These are phyloP conservation scores for Kwoniella shandongensis DNA, from an alignment of 768 basidiomycete genomes.

Conservation along the genomic window DNA sequence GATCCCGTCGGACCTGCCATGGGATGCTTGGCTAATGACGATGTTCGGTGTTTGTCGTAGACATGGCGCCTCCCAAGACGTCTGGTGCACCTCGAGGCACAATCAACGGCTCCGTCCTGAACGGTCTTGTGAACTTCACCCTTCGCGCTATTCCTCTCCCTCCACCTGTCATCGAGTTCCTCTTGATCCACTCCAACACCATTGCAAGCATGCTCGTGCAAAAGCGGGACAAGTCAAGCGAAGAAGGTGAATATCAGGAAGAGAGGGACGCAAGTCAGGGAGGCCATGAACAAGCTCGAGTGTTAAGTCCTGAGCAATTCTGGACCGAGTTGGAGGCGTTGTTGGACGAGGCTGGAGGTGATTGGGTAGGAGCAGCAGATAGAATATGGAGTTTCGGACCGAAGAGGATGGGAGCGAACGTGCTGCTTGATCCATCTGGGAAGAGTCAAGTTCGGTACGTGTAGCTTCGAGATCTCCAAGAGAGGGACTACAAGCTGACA, in stretches of 20 bases:
- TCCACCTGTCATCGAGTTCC: slow-evolving; percentile 67
- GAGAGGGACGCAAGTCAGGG: slow-evolving; percentile 34
- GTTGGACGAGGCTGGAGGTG: slow-evolving; percentile 66
- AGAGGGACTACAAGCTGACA: not conserved
- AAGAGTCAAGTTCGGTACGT: slow-evolving; percentile 50
- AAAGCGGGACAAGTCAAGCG: slow-evolving; percentile 28
- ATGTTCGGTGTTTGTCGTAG: too few species aligned
- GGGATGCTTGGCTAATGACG: not conserved
- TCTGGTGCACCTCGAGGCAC: slow-evolving; percentile 71
- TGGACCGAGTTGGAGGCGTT: slow-evolving; percentile 69
- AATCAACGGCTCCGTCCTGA: slow-evolving; percentile 66
- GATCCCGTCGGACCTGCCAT: too few species aligned
- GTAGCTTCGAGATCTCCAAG: not conserved
- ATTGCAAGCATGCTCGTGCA: slow-evolving; percentile 63
- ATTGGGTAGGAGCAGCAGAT: slow-evolving; percentile 74
- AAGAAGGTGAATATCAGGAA: slow-evolving; percentile 25
- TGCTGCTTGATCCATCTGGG: slow-evolving; percentile 69
- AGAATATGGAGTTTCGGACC: slow-evolving; percentile 91
- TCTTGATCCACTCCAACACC: slow-evolving; percentile 68
- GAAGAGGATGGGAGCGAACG: slow-evolving; percentile 76
- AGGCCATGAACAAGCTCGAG: slow-evolving; percentile 63
- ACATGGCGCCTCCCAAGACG: slow-evolving; percentile 83
- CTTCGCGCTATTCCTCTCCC: slow-evolving; percentile 83
- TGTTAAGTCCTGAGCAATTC: slow-evolving; percentile 70
- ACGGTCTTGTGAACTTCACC: slow-evolving; percentile 73